Percentiles rank a stretch among this genome's conserved stretches.
These are phyloP conservation scores for Perkinsus marinus DNA, from an alignment of 169 alveolate species.

Conservation along the genomic window DNA sequence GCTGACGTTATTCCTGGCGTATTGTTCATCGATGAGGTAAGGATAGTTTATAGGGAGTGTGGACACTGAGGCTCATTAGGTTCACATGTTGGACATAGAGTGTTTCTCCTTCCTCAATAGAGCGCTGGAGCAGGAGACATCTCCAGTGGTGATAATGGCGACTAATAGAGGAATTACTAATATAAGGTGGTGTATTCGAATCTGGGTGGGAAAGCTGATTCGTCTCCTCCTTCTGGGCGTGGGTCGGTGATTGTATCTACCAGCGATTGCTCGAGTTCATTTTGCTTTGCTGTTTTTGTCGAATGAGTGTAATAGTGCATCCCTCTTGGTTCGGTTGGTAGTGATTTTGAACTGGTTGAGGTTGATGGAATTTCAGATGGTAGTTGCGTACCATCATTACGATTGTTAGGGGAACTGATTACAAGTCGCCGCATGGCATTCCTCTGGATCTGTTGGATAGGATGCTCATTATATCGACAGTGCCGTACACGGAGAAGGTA, in stretches of 20 bases:
- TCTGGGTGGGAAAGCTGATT: too few species aligned
- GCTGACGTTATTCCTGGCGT: slow-evolving; percentile 80
- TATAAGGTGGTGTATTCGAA: not conserved
- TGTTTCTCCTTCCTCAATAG: slow-evolving; percentile 92
- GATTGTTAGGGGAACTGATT: slow-evolving; percentile 88
- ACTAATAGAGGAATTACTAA: slow-evolving; percentile 84
- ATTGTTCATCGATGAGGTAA: slow-evolving; percentile 95
- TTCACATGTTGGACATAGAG: slow-evolving; percentile 98
- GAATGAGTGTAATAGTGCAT: too few species aligned
- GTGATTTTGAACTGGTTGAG: too few species aligned
- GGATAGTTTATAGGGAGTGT: not conserved
- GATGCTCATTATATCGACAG: slow-evolving; percentile 87
- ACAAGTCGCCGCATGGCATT: slow-evolving; percentile 95
- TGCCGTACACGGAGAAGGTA: slow-evolving; percentile 83
- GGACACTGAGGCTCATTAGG: not conserved
- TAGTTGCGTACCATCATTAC: slow-evolving; percentile 37
- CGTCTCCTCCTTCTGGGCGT: too few species aligned
- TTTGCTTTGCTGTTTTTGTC: too few species aligned
- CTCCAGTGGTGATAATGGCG: slow-evolving; percentile 98
- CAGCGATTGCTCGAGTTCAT: too few species aligned
- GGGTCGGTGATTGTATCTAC: too few species aligned
- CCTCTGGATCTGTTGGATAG: slow-evolving; percentile 97
- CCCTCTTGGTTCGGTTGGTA: too few species aligned
- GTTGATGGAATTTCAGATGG: not conserved
- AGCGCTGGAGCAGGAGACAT: slow-evolving; percentile 89